Evolutionary conservation across 2,329 filamentous ascomycete genomes (phyloP).

Genomic region (Kalaharituber pfeilii): DNA sequence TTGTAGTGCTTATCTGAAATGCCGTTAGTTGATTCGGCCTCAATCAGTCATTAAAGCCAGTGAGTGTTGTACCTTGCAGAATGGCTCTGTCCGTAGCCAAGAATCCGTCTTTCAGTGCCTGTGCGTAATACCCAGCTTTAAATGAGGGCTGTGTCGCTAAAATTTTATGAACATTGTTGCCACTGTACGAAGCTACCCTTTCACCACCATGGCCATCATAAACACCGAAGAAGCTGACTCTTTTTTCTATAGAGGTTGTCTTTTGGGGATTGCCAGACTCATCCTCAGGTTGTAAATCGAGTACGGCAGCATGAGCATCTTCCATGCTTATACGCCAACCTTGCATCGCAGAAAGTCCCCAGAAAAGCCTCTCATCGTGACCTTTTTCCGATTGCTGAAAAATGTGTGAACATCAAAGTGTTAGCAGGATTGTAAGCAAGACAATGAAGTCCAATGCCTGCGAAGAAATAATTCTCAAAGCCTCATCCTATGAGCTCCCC

Average conservation of each 20-base stretch:
- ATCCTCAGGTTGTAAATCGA: constrained; percentile 64
- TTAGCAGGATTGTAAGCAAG: not conserved
- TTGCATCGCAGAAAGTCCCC: constrained; percentile 96
- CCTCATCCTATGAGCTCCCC: too few relatives aligned
- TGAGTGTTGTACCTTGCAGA: constrained; percentile 53
- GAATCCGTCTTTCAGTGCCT: constrained; percentile 93
- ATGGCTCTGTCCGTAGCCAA: constrained; percentile 91
- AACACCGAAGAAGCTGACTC: constrained; percentile 90
- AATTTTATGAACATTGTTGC: constrained; percentile 85
- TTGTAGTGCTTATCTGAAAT: constrained; percentile 78
- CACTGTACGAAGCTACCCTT: constrained; percentile 84
- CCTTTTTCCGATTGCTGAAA: constrained; percentile 79
- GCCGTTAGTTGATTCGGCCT: constrained; percentile 8
- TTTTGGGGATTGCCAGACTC: constrained; percentile 35
- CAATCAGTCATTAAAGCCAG: constrained; percentile 17
- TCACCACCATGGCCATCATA: constrained; percentile 96
- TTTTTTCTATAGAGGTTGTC: constrained; percentile 48
- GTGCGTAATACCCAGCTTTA: constrained; percentile 76
- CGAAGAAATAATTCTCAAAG: too few relatives aligned
- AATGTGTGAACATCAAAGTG: too few relatives aligned
- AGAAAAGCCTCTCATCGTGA: constrained; percentile 82
- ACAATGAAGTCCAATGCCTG: too few relatives aligned
- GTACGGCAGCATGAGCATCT: constrained; percentile 76
- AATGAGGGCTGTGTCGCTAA: constrained; percentile 89
- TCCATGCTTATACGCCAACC: constrained; percentile 99